These are phyloP conservation scores for Eimeria praecox DNA, from an alignment of 169 alveolate genomes.

Conservation along the genomic window DNA sequence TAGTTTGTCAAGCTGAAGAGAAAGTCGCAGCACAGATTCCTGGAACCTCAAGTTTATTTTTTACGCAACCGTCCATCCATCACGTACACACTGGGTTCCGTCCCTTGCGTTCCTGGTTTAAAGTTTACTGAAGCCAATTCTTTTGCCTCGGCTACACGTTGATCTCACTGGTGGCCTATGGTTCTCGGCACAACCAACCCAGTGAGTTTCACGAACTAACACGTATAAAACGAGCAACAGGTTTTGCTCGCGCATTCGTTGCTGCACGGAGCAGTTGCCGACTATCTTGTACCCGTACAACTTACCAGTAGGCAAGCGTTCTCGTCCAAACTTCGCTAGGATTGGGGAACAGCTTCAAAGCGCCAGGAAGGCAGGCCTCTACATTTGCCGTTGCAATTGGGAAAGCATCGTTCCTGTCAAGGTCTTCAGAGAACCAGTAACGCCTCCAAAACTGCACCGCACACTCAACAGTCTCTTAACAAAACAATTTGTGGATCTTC, in stretches of 20 bases:
- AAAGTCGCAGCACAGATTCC: not conserved
- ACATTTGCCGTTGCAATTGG: conserved; percentile 26
- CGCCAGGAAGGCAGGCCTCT: conserved; percentile 54
- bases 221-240: not conserved
- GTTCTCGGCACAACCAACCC: not conserved
- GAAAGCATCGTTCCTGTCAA: conserved; percentile 57
- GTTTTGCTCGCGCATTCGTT: not conserved
- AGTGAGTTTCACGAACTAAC: not conserved
- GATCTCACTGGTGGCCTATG: not conserved
- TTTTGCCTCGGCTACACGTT: not conserved
- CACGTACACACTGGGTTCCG: not conserved
- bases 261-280: not conserved
- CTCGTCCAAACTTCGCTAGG: conserved; percentile 66
- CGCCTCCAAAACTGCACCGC: conserved; percentile 76
- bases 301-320: conserved; percentile 74
- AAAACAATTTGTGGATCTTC: not conserved
- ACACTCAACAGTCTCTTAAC: not conserved
- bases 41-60: not conserved
- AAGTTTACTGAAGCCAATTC: not conserved
- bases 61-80: not conserved
- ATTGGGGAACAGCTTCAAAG: conserved; percentile 34
- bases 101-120: not conserved
- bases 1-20: conserved; percentile 69
- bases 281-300: not conserved
- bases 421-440: conserved; percentile 76